These are phyloP conservation scores for Trichoderma simmonsii DNA, from an alignment of 2,329 filamentous ascomycete species.

Conservation along the genomic window DNA sequence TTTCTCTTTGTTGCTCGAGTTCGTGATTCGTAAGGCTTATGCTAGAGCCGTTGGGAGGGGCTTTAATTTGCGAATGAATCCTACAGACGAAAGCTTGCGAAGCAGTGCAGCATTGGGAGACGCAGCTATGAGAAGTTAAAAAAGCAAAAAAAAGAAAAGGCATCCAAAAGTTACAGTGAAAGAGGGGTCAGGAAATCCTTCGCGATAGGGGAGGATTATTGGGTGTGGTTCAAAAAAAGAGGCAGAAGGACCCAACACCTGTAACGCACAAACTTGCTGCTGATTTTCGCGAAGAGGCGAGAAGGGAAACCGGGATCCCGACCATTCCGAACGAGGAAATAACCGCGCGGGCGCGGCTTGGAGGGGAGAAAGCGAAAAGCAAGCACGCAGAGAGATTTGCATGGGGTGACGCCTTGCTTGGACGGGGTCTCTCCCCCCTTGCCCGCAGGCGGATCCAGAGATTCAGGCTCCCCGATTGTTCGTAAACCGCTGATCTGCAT, in stretches of 20 bases:
- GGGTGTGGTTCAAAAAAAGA: background rate
- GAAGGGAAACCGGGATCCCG: background rate
- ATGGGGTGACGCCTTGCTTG: background rate
- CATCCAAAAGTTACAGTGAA: background rate
- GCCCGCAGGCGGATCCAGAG: background rate
- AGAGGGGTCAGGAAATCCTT: background rate
- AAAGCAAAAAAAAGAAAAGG: background rate
- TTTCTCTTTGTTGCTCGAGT: background rate
- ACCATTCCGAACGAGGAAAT: conserved; percentile 15
- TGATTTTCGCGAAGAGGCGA: background rate
- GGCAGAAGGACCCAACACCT: background rate
- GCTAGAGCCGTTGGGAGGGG: background rate
- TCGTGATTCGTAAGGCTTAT: background rate
- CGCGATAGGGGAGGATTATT: background rate
- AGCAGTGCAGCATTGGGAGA: background rate
- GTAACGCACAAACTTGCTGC: background rate
- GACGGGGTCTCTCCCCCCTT: background rate
- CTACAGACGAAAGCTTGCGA: background rate
- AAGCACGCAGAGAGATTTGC: background rate
- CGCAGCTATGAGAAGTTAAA: background rate
- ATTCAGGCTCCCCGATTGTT: conserved; percentile 8
- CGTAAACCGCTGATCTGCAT: conserved; percentile 3
- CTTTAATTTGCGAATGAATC: background rate
- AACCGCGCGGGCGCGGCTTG: conserved; percentile 7
- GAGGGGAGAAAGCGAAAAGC: background rate